These are phyloP conservation scores for Phlyctochytrium bullatum DNA, from an alignment of 192 early-diverging fungal genomes.

Conservation along the genomic window DNA sequence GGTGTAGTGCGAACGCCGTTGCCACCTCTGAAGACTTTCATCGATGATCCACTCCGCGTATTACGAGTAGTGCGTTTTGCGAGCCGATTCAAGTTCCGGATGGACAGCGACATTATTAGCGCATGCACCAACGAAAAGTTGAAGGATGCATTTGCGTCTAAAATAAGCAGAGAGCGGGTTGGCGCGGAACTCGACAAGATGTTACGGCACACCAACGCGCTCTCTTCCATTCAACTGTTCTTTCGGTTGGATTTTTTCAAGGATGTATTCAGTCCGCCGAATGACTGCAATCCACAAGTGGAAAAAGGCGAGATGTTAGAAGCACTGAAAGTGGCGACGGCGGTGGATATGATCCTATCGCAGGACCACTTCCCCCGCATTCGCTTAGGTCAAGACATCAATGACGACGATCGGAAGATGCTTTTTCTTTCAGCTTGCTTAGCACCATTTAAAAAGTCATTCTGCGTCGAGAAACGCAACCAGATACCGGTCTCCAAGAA, in stretches of 20 bases:
- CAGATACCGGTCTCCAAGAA: slow-evolving; percentile 22
- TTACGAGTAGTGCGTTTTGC: slow-evolving; percentile 94
- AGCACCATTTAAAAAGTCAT: slow-evolving; percentile 11
- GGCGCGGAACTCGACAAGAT: slow-evolving; percentile 94
- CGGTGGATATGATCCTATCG: neutral
- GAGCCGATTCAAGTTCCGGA: slow-evolving; percentile 76
- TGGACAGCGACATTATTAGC: slow-evolving; percentile 64
- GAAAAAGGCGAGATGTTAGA: neutral
- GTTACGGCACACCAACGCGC: slow-evolving; percentile 63
- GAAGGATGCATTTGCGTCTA: slow-evolving; percentile 62
- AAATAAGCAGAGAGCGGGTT: slow-evolving; percentile 90
- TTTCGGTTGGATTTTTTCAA: slow-evolving; percentile 42
- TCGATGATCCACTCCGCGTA: slow-evolving; percentile 93
- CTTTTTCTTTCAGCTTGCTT: slow-evolving; percentile 25
- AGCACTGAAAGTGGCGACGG: neutral
- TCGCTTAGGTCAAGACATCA: neutral
- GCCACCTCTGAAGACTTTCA: slow-evolving; percentile 81
- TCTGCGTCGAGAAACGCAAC: slow-evolving; percentile 34
- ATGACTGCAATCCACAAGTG: neutral
- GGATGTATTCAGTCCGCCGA: slow-evolving; percentile 32
- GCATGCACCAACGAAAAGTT: slow-evolving; percentile 31
- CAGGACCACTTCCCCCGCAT: neutral
- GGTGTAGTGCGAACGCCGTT: slow-evolving; percentile 89
- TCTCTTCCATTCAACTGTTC: slow-evolving; percentile 49
- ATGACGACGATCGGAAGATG: slow-evolving; percentile 18